A percentile compares a stretch with the other conserved stretches of the same genome.
phyloP scores from a whole-genome alignment of 2,329 filamentous ascomycete genomes.

The Blastomyces percursus region DNA sequence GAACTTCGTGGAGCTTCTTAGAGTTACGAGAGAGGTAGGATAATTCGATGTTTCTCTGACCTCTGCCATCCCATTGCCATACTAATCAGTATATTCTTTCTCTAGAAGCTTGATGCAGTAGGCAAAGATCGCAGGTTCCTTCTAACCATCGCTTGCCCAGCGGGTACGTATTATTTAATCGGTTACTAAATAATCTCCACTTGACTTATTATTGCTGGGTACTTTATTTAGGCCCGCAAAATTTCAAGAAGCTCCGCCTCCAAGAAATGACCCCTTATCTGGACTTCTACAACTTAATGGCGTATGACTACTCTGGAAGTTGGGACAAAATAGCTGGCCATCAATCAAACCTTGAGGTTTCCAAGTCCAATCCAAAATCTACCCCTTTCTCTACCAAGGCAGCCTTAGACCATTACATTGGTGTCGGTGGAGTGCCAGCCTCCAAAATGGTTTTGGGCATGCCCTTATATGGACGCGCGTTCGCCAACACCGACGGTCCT shows the following conservation, averaged over 20 bases:
- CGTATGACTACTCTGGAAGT: slow-evolving; percentile 73
- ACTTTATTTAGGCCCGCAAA: slow-evolving; percentile 24
- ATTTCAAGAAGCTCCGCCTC: slow-evolving; percentile 35
- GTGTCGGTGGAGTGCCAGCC: slow-evolving; percentile 47
- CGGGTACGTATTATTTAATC: slow-evolving; percentile 21
- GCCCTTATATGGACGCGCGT: slow-evolving; percentile 88
- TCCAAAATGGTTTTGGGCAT: slow-evolving; percentile 81
- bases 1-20: slow-evolving; percentile 35
- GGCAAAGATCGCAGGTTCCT: slow-evolving; percentile 33
- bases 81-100: background rate
- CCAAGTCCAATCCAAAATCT: slow-evolving; percentile 44
- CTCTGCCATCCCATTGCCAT: background rate
- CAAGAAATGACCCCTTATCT: slow-evolving; percentile 37
- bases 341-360: slow-evolving; percentile 66
- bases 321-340: slow-evolving; percentile 68
- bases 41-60: background rate
- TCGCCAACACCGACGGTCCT: slow-evolving; percentile 65
- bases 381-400: slow-evolving; percentile 69
- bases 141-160: slow-evolving; percentile 41
- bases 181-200: background rate
- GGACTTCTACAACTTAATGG: slow-evolving; percentile 56
- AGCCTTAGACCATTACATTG: slow-evolving; percentile 61
- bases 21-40: slow-evolving; percentile 31
- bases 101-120: slow-evolving; percentile 6
- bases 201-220: background rate